Evolutionary conservation across 352 stramenopile species (phyloP), one percentile per base, ranked within the genome.

Genomic region (Elongisporangium undulatum): DNA sequence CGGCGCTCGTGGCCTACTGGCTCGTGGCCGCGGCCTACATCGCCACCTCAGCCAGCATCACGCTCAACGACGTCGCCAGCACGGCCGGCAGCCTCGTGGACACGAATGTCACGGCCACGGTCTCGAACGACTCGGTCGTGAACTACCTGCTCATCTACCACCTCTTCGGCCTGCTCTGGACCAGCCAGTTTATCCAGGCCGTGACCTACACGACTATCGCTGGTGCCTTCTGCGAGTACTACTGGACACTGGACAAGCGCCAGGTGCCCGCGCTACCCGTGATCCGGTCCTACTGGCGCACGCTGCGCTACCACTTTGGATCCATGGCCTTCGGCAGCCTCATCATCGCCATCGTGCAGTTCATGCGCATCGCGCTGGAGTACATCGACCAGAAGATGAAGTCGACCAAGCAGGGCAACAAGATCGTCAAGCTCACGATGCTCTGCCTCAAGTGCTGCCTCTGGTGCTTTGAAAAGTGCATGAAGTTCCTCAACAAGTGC

Each of bases 391-490:
- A 92, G 20, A 82, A 90, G 55, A 79, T 89, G 58, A 64, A 76
- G 52, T 54, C 67, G n/a, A 59, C 77, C n/a, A 76, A 92, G 58
- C 71, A 92, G 53, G 66, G 67, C 39, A 94, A 91, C 64, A 61
- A 56, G 7, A 59, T 89, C 15, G 68, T 94, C 20, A 85, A 86
- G 38, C 79, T 91, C 49, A 66, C 92, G 15, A 81, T 96, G 65
- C 63, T 96, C 26, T 98, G 92, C 66, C 80, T 97, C 48, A 83
- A 93, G 67, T 95, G 82, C 68, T 92, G 77, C 59, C 72, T 97
- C 58, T 89, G 75, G 77, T 97, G 89, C 66, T 90, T 96, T 50
- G 88, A 97, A 39, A 93, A 92, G 54, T 94, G 82, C 68, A 72
- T 97, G 62, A 92, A 96, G 70, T 97, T 96, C 64, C 65, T 97